Conservation (phyloP, 176 grass and related monocot species). For the Oryza glaberrima region DNA sequence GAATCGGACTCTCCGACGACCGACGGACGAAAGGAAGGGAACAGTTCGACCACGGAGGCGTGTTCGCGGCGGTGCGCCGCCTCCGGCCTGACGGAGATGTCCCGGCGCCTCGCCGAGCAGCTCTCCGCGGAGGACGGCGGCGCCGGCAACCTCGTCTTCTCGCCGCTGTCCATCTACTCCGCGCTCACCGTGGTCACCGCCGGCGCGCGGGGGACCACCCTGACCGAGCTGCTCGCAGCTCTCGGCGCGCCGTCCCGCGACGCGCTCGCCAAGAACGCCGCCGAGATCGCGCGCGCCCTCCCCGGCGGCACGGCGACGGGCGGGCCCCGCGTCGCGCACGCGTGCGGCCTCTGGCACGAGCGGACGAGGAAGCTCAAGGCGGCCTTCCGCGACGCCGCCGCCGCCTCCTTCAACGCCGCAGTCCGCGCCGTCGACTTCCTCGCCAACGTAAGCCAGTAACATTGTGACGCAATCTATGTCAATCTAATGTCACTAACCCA, state of each 20-base stretch:
- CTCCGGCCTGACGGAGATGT: background rate
- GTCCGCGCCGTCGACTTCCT: conserved; percentile 23
- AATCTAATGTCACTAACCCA: too few relatives aligned
- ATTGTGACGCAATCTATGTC: too few relatives aligned
- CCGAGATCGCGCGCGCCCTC: background rate
- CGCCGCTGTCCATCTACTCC: conserved; percentile 37
- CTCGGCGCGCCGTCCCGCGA: conserved; percentile 2
- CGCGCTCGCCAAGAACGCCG: background rate
- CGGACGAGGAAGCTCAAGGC: conserved; percentile 18
- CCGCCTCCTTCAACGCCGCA: conserved; percentile 3
- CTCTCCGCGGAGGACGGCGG: background rate
- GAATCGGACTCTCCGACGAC: too few relatives aligned
- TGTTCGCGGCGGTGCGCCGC: background rate
- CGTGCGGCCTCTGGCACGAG: conserved; percentile 40
- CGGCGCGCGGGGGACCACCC: background rate
- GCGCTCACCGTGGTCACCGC: background rate
- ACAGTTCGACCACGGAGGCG: too few relatives aligned
- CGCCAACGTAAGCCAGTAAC: background rate
- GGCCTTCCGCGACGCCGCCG: background rate
- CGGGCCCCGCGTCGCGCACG: conserved; percentile 31
- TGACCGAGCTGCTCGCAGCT: conserved; percentile 15
- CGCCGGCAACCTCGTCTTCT: conserved; percentile 16
- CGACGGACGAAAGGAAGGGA: too few relatives aligned
- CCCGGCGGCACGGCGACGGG: background rate
- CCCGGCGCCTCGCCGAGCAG: background rate